Base-by-base conservation (phyloP, 192 early-diverging fungal genomes). In the Podila verticillata region DNA sequence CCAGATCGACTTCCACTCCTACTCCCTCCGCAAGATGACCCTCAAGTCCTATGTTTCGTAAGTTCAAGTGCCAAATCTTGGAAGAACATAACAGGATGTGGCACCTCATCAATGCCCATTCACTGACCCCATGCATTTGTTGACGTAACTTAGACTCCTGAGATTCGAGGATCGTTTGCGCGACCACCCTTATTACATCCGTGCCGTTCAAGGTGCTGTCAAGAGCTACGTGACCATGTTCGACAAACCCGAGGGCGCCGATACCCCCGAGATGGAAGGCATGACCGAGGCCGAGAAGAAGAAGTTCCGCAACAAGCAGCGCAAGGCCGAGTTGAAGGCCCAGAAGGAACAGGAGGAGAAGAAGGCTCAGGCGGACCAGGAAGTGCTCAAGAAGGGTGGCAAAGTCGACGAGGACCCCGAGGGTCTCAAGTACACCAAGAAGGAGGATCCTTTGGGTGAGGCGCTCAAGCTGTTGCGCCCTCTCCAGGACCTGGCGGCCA, bases 1-100 rank as follows among this genome's bases (percentile, higher is more conserved):
- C 66, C 95, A 97, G 84, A 95, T 96, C 64, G 98, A 99, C 82
- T 99, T 98, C 88, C 98, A 99, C 80, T 86, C 87, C 24, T 99
- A 98, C 83, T 94, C 90, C 63, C 84, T 96, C 35, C 95, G 98
- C 71, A 97, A 97, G 85, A 85, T 86, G 48, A 96, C 96, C 32
- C 75, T 98, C 48, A 88, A 95, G 36, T 86, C 95, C 12, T 99
- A 99, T 70, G 78, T 95, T 10, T 91, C 94, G 88, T 88, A 84
- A 71, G 83, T 71, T 10, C 20, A 20, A 48, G 3, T 47, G 5
- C 7, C 10, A 26, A 54, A 24, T 3, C 10, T 24, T 54, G 20
- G 51, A 54, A n/a, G n/a, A n/a, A n/a, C n/a, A n/a, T n/a, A n/a
- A n/a, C n/a, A n/a, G n/a, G n/a, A n/a, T n/a, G n/a, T n/a, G n/a